Percentiles rank a stretch among this genome's conserved stretches.
Conservation (phyloP, 345 rosid genomes). For the Lepidium africanum region DNA sequence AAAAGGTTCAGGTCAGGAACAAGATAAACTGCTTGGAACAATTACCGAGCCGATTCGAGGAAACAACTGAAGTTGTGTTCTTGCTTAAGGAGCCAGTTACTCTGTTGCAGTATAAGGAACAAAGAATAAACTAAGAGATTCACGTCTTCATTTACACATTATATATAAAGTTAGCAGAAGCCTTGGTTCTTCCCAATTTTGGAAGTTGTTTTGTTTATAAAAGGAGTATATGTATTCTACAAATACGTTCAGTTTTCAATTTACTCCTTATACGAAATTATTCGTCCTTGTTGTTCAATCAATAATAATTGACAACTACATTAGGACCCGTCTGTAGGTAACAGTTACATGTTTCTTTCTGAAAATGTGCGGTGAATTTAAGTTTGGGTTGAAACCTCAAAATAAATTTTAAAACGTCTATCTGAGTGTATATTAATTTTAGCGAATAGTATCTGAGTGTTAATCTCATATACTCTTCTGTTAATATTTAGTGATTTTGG, state of each 20-base stretch:
- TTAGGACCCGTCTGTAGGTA: no score
- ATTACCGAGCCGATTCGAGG: slow-evolving; percentile 4
- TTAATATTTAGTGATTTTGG: no score
- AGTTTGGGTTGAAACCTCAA: no score
- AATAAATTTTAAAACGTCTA: no score
- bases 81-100: background rate
- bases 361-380: no score
- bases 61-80: slow-evolving; percentile 4
- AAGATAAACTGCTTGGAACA: slow-evolving; percentile 17
- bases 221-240: background rate
- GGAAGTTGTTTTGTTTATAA: background rate
- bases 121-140: background rate
- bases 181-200: background rate
- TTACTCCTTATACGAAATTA: background rate
- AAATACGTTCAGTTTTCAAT: background rate
- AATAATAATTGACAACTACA: no score
- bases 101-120: background rate
- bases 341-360: no score
- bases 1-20: slow-evolving; percentile 16
- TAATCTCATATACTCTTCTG: no score
- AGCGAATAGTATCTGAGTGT: no score
- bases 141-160: background rate
- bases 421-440: no score
- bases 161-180: background rate
- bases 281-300: background rate